Evolutionary conservation across 345 rosid species (phyloP).

Genomic region (Gossypium raimondii): DNA sequence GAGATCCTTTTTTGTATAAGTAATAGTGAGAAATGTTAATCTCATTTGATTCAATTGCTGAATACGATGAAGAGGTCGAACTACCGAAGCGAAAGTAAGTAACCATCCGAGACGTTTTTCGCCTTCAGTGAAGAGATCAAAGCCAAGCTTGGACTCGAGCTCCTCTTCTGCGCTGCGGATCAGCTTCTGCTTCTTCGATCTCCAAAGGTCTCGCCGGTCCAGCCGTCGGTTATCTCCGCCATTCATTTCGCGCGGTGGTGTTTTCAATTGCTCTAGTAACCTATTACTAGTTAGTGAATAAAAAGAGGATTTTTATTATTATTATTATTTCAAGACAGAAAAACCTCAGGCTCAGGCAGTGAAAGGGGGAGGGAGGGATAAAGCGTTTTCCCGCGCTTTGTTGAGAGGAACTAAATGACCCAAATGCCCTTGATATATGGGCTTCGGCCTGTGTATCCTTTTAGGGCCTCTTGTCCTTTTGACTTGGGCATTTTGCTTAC

Average conservation of each 20-base stretch:
- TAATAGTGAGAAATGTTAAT: neutral
- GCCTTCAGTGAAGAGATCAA: conserved; percentile 81
- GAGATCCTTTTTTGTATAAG: neutral
- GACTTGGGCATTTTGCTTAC: neutral
- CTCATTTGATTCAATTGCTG: neutral
- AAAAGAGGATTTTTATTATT: neutral
- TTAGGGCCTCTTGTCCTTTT: neutral
- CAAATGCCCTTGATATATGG: neutral
- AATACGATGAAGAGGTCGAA: conserved; percentile 13
- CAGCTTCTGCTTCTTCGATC: conserved; percentile 57
- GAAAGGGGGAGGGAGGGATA: neutral
- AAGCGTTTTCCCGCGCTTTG: conserved; percentile 15
- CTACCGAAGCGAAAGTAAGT: conserved; percentile 75
- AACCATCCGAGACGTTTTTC: conserved; percentile 94
- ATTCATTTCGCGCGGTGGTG: neutral
- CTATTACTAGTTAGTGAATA: neutral
- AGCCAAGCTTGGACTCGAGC: conserved; percentile 82
- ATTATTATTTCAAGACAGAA: neutral
- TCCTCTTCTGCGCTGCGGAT: conserved; percentile 73
- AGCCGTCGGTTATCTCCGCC: conserved; percentile 35
- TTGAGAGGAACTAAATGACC: neutral
- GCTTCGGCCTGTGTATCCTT: neutral
- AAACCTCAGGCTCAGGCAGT: neutral
- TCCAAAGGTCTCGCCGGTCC: conserved; percentile 47
- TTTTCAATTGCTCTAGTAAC: neutral